These are phyloP conservation scores for Solioccasus polychromus DNA, from an alignment of 768 basidiomycete species.

Conservation along the genomic window DNA sequence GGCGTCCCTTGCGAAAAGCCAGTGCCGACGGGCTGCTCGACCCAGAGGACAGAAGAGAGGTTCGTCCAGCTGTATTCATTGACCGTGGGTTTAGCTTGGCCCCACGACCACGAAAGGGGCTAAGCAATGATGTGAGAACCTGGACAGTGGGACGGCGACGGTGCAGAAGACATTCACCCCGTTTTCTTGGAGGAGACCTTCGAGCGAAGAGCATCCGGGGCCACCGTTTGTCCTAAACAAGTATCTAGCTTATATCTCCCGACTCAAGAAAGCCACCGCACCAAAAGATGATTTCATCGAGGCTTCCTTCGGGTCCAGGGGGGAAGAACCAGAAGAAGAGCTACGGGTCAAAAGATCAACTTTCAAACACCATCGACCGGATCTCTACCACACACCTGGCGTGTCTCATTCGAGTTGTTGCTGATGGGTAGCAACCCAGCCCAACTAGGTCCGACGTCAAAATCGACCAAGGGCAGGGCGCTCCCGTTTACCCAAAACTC, in stretches of 20 bases:
- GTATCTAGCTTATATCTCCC: not conserved
- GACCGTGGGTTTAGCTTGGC: conserved; percentile 58
- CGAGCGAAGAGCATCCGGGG: conserved; percentile 72
- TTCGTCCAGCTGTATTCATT: conserved; percentile 81
- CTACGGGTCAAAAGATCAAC: conserved; percentile 31
- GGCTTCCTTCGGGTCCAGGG: conserved; percentile 66
- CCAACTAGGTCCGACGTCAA: conserved; percentile 76
- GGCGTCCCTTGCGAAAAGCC: conserved; percentile 73
- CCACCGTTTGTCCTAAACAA: conserved; percentile 71
- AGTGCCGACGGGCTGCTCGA: conserved; percentile 80
- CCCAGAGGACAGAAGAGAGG: conserved; percentile 67
- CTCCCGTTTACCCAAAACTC: conserved; percentile 72
- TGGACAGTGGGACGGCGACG: conserved; percentile 18
- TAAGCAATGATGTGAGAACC: conserved; percentile 22
- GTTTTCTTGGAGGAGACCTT: conserved; percentile 72
- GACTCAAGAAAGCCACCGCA: conserved; percentile 16
- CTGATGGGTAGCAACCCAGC: conserved; percentile 74
- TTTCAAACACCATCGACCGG: not conserved
- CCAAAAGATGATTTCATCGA: conserved; percentile 78
- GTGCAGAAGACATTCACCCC: conserved; percentile 44
- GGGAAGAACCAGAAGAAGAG: conserved; percentile 87
- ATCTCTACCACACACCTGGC: conserved; percentile 44
- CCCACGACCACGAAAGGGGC: conserved; percentile 67
- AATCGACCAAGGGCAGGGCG: conserved; percentile 64
- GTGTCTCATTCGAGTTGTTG: conserved; percentile 53